Evolutionary conservation across 179 eudicot genomes (phyloP), one percentile per base, ranked within the genome.

Genomic region (Silene coronaria): DNA sequence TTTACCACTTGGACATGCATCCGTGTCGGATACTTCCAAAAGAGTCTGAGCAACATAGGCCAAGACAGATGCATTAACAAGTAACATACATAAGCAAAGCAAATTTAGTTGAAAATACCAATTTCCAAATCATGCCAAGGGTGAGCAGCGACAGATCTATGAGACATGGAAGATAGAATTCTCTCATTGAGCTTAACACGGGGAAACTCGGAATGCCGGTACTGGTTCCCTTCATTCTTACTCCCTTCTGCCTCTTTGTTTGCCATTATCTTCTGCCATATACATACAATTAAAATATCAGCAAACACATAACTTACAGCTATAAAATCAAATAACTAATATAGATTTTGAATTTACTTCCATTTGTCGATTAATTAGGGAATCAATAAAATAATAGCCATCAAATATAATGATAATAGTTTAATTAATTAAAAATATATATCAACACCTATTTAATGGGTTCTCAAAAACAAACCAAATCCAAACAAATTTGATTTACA

Each of bases 111-210:
- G 13, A 5, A 70, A 8, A 26, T 85, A 93, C 97, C 98, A 78
- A 93, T 91, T 80, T 93, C 94, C 17, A 93, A 80, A 79, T 93
- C 98, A 87, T 93, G 97, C 98, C 97, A 93, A 5, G 98, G 98
- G 82, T 93, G 98, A 82, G 97, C 95, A 85, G 95, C 98, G 53
- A 88, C 81, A 45, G 96, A 87, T 86, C 89, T 85, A 17, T 78
- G 86, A 27, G 92, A 84, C 90, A 92, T 88, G 16, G 97, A 89
- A 3, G 90, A 86, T 72, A 93, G 88, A 80, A 91, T 93, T 78
- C 98, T 89, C 74, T 91, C 98, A 75, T 93, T 93, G 72, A 92
- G 96, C 24, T 59, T 71, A 1, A 83, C 84, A 67, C 77, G 86
- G 70, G 90, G 78, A 22, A 80, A 79, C 30, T 81, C 86, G 0